These are phyloP conservation scores for Malus sieversii DNA, from an alignment of 306 rosid species.

Conservation along the genomic window DNA sequence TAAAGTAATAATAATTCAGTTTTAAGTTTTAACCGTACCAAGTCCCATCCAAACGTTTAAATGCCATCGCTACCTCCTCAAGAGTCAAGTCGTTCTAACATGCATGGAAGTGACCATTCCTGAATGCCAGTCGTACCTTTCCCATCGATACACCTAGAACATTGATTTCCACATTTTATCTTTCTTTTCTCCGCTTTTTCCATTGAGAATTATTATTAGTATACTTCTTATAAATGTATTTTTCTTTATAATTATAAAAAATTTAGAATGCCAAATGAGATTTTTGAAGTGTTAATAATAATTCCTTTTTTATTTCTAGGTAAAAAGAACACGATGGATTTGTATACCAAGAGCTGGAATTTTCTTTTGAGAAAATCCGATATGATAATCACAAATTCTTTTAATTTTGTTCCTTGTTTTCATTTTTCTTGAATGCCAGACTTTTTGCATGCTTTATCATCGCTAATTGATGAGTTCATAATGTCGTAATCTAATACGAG, in stretches of 20 bases:
- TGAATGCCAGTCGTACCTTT: neutral
- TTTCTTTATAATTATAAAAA: no score
- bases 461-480: neutral
- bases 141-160: neutral
- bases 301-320: no score
- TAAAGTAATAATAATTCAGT: neutral
- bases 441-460: neutral
- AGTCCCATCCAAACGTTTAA: neutral
- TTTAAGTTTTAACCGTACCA: neutral
- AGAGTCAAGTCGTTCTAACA: neutral
- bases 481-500: neutral
- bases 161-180: neutral
- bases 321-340: neutral
- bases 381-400: no score
- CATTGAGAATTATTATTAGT: accelerated
- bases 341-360: no score
- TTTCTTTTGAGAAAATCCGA: no score
- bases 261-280: no score
- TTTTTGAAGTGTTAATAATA: no score
- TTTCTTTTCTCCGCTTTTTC: neutral
- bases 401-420: no score
- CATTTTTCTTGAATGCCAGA: neutral
- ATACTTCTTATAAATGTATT: no score
- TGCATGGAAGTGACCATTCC: neutral
- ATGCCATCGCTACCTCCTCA: neutral